Conservation (phyloP, 2,329 filamentous ascomycete species). For the Colletotrichum truncatum region DNA sequence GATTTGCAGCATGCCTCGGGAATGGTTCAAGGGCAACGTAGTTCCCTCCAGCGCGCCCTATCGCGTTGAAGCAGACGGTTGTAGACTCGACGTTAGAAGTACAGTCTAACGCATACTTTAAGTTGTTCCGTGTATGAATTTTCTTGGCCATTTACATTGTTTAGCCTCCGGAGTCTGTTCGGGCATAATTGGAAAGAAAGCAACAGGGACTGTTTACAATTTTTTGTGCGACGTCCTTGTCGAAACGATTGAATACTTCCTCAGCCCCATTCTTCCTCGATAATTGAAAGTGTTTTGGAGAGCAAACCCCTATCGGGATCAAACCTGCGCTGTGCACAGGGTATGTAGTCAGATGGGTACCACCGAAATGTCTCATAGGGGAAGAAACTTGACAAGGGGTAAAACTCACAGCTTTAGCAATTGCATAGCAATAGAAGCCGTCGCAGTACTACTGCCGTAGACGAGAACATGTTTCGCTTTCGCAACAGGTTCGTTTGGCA, state of each 20-base stretch:
- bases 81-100: conserved; percentile 39
- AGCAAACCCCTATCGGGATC: conserved; percentile 33
- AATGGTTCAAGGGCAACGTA: conserved; percentile 33
- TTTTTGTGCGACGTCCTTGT: neutral
- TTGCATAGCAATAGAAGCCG: neutral
- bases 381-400: neutral
- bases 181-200: neutral
- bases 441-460: conserved; percentile 7
- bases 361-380: neutral
- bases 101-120: conserved; percentile 45
- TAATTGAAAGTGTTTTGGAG: neutral
- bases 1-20: neutral
- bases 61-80: conserved; percentile 35
- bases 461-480: conserved; percentile 1
- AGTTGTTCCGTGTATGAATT: neutral
- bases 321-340: conserved; percentile 41
- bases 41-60: conserved; percentile 33
- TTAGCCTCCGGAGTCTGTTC: conserved; percentile 31
- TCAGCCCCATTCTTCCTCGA: neutral
- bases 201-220: neutral
- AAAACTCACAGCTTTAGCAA: conserved; percentile 40
- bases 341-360: neutral
- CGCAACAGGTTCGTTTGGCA: conserved; percentile 29
- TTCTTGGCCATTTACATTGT: neutral
- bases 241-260: conserved; percentile 45